phyloP scores from a whole-genome alignment of 306 rosid genomes.

The Glycine soja region DNA sequence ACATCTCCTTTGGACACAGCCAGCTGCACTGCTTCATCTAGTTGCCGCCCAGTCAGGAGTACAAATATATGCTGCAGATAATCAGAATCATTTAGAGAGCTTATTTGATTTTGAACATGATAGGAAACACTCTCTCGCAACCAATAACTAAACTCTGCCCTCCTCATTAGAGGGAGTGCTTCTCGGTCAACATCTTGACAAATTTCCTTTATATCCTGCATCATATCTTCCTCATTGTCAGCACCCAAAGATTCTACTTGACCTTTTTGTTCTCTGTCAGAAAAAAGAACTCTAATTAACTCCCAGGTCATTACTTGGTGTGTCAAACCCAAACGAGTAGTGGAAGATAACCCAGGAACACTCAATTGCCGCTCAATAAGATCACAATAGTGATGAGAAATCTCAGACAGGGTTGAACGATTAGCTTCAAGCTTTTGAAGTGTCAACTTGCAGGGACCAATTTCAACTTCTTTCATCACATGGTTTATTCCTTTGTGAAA shows the following conservation, averaged over 20 bases:
- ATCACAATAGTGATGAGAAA: slow-evolving; percentile 81
- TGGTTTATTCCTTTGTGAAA: slow-evolving; percentile 79
- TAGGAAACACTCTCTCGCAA: slow-evolving; percentile 88
- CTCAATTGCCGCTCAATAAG: slow-evolving; percentile 78
- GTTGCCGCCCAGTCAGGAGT: slow-evolving; percentile 82
- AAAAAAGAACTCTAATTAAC: slow-evolving; percentile 89
- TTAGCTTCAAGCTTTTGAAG: slow-evolving; percentile 76
- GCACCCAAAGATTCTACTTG: slow-evolving; percentile 63
- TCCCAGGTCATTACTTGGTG: slow-evolving; percentile 98
- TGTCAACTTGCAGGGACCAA: slow-evolving; percentile 75
- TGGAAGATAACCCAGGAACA: slow-evolving; percentile 75
- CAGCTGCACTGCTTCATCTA: slow-evolving; percentile 84
- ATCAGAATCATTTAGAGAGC: slow-evolving; percentile 73
- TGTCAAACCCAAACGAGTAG: slow-evolving; percentile 66
- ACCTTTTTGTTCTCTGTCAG: slow-evolving; percentile 66
- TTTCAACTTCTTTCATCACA: slow-evolving; percentile 63
- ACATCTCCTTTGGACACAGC: slow-evolving; percentile 91
- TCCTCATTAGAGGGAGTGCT: slow-evolving; percentile 87
- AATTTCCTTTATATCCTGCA: slow-evolving; percentile 80
- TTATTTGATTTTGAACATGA: slow-evolving; percentile 79
- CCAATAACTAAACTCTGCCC: slow-evolving; percentile 98
- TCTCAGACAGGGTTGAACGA: slow-evolving; percentile 70
- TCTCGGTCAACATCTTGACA: slow-evolving; percentile 72
- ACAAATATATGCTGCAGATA: slow-evolving; percentile 80
- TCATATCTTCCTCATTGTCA: slow-evolving; percentile 92